Evolutionary conservation across 768 basidiomycete species (phyloP).

Genomic region (Leucocoprinus sp.): DNA sequence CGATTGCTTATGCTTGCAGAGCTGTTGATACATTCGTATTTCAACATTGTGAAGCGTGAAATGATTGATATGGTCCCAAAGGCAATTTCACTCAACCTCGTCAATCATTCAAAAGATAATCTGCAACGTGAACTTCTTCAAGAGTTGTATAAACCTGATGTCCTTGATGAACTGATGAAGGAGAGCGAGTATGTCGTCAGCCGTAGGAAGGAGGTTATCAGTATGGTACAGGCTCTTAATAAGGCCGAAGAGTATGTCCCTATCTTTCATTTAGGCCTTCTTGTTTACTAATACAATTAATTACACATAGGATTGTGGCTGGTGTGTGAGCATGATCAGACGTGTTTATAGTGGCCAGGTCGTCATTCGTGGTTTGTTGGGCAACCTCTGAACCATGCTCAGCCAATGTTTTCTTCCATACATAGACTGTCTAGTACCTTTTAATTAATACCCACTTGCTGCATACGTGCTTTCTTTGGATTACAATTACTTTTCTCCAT

Average conservation of each 20-base stretch:
- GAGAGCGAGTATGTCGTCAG: conserved; percentile 86
- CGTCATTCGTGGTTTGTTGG: conserved; percentile 1
- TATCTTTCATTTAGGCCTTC: conserved; percentile 1
- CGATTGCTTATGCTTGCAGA: conserved; percentile 37
- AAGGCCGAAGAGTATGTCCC: conserved; percentile 88
- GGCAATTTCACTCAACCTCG: conserved; percentile 85
- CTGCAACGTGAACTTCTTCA: conserved; percentile 90
- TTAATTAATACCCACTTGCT: conserved; percentile 22
- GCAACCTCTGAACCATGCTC: neutral
- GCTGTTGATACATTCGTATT: conserved; percentile 92
- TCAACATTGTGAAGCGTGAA: conserved; percentile 97
- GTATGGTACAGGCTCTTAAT: conserved; percentile 90
- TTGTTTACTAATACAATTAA: conserved; percentile 8
- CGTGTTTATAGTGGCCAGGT: neutral
- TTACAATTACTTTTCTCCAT: neutral
- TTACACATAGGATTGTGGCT: conserved; percentile 22
- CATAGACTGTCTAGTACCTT: neutral
- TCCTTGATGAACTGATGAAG: conserved; percentile 90
- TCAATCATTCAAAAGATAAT: conserved; percentile 89
- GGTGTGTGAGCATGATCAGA: conserved; percentile 19
- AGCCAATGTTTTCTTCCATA: conserved; percentile 7
- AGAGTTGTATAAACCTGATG: conserved; percentile 95
- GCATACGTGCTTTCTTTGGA: conserved; percentile 12
- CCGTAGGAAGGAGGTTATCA: conserved; percentile 88
- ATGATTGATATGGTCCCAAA: conserved; percentile 99